Base-by-base conservation (phyloP, 306 rosid genomes). In the Pyrus pyrifolia region DNA sequence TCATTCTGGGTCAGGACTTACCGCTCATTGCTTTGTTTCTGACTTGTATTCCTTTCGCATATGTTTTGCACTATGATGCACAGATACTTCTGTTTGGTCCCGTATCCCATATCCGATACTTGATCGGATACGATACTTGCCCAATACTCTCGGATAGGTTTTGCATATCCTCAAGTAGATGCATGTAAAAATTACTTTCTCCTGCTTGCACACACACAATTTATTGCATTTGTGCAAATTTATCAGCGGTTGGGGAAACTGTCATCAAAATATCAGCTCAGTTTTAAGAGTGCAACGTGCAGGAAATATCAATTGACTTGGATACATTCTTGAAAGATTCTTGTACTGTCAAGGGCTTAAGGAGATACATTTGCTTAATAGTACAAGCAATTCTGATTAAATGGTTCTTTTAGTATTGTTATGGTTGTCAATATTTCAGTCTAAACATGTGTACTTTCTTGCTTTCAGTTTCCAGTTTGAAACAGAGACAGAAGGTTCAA, bases 381-480 rank as follows among this genome's bases (percentile, higher is more conserved):
- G 63, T 7, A 22, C 14, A 22, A 58, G 30, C 66, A 27, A 61
- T 25, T 27, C 66, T 14, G 35, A 61, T 8, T 61, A 1, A 19
- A 61, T 30, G 66, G 23, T 61, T 61, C 72, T 49, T 13, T 52
- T 21, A 21, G 49, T 52, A 60, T 30, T 44, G 27, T 46, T 52
- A 18, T 66, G n/a, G 45, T 81, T 17, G 21, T 6, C 2, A 15
- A 17, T 18, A 51, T 15, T 51, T 51, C 55, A 18, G 55, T 5
- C 55, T 51, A 17, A 51, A 65, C 63, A 46, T 49, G 62, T 67
- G 4, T 72, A 49, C 75, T 70, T 58, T 68, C 76, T 77, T 82
- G 73, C 76, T 78, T 89, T 79, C 87, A 95, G 98, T 83, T 95
- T 95, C 83, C 98, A 95, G 82, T 95, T 95, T 30, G 97, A 95